A percentile compares a stretch with the other conserved stretches of the same genome.
phyloP scores from a whole-genome alignment of 805 yeast genomes.

The Diddensiella caesifluorescens region DNA sequence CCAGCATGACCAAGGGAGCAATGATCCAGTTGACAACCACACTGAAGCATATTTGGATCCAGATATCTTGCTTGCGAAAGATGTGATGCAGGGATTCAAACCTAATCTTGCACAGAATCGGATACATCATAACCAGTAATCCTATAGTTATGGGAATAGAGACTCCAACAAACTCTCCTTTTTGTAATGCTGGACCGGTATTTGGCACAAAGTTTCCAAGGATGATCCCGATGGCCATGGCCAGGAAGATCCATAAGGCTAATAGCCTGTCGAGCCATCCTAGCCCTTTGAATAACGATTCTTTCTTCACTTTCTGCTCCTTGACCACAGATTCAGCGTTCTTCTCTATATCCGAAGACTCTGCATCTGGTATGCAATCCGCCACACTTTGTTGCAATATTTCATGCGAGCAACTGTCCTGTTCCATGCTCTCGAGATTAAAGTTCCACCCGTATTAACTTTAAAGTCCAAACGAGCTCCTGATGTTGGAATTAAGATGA shows the following conservation, averaged over 20 bases:
- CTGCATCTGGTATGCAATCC: no score
- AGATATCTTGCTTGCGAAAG: constrained; percentile 23
- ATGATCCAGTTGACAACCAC: constrained; percentile 49
- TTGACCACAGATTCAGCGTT: no score
- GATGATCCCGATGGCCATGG: constrained; percentile 26
- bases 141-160: constrained; percentile 38
- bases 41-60: constrained; percentile 37
- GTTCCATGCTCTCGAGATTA: no score
- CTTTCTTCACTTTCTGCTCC: no score
- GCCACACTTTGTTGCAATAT: no score
- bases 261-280: constrained; percentile 25
- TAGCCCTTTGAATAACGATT: no score
- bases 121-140: constrained; percentile 51
- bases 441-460: no score
- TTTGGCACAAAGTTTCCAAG: constrained; percentile 25
- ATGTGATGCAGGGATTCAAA: constrained; percentile 41
- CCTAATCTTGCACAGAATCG: constrained; percentile 50
- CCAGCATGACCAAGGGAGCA: constrained; percentile 51
- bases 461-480: no score
- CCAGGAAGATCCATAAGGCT: constrained; percentile 26
- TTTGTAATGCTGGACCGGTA: constrained; percentile 18
- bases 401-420: no score
- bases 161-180: constrained; percentile 25
- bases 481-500: no score
- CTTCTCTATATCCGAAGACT: no score